Percentiles rank a stretch among this genome's conserved stretches.
These are phyloP conservation scores for Pichia gijzeniarum DNA, from an alignment of 805 yeast species.

Conservation along the genomic window DNA sequence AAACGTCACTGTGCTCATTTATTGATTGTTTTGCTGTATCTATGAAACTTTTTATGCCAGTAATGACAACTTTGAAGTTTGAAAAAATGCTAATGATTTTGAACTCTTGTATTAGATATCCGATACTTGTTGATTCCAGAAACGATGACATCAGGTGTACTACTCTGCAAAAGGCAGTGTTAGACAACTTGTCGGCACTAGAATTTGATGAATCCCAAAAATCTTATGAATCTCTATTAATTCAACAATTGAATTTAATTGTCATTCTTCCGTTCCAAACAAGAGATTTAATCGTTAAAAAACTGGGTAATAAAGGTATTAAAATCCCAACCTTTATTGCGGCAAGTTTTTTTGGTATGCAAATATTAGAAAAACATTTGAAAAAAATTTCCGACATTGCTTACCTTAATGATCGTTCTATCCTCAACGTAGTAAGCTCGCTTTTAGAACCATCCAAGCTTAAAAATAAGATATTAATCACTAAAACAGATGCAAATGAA, in stretches of 20 bases:
- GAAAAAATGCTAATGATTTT: slow-evolving; percentile 51
- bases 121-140: slow-evolving; percentile 54
- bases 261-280: slow-evolving; percentile 56
- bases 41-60: slow-evolving; percentile 31
- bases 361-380: slow-evolving; percentile 36
- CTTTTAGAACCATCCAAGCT: slow-evolving; percentile 46
- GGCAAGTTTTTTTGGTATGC: slow-evolving; percentile 43
- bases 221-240: slow-evolving; percentile 36
- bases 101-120: slow-evolving; percentile 64
- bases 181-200: slow-evolving; percentile 39
- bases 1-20: slow-evolving; percentile 53
- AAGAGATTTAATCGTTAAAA: slow-evolving; percentile 48
- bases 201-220: slow-evolving; percentile 12
- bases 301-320: slow-evolving; percentile 36
- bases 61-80: slow-evolving; percentile 33
- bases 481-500: background rate
- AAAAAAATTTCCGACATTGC: slow-evolving; percentile 26
- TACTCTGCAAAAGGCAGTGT: slow-evolving; percentile 52
- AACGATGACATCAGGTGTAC: slow-evolving; percentile 55
- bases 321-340: slow-evolving; percentile 61
- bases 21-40: slow-evolving; percentile 48
- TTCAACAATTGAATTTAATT: slow-evolving; percentile 50
- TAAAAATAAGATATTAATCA: slow-evolving; percentile 31
- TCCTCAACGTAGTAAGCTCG: slow-evolving; percentile 41
- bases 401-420: slow-evolving; percentile 39